Conservation (phyloP, 305 asterid genomes). For the Striga hermonthica region DNA sequence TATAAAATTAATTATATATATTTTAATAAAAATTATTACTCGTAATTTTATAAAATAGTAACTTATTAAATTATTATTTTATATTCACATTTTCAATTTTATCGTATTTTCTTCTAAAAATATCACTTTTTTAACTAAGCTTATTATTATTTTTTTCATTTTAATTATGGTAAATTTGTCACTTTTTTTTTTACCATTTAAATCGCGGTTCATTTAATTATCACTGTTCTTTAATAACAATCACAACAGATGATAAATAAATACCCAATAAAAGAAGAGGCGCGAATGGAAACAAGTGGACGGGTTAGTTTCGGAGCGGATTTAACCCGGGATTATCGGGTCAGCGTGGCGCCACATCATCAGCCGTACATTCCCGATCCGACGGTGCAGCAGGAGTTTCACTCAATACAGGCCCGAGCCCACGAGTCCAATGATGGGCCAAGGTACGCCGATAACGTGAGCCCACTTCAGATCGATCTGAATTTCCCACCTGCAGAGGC, state of each 20-base stretch:
- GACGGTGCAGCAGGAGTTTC: constrained; percentile 27
- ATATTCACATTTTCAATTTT: too few species aligned
- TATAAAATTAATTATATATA: too few species aligned
- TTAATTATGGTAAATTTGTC: too few species aligned
- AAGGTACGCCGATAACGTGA: constrained; percentile 28
- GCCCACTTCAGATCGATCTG: constrained; percentile 43
- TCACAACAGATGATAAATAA: constrained; percentile 31
- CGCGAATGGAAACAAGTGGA: constrained; percentile 24
- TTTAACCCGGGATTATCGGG: constrained; percentile 31
- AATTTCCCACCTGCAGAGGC: constrained; percentile 39
- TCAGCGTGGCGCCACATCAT: constrained; percentile 25
- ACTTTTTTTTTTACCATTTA: too few species aligned
- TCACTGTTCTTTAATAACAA: not conserved
- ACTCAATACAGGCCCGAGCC: constrained; percentile 17
- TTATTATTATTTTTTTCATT: too few species aligned
- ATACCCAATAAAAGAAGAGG: constrained; percentile 25
- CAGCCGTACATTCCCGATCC: constrained; percentile 33
- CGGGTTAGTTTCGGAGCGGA: constrained; percentile 24
- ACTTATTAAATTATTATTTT: too few species aligned
- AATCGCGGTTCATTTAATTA: not conserved
- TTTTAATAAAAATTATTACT: too few species aligned
- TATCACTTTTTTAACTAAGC: too few species aligned
- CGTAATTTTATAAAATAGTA: too few species aligned
- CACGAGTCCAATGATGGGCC: constrained; percentile 29
- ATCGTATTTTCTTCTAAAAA: too few species aligned